Evolutionary conservation across 2,329 filamentous ascomycete genomes (phyloP).

Genomic region (Aspergillus ochraceoroseus): DNA sequence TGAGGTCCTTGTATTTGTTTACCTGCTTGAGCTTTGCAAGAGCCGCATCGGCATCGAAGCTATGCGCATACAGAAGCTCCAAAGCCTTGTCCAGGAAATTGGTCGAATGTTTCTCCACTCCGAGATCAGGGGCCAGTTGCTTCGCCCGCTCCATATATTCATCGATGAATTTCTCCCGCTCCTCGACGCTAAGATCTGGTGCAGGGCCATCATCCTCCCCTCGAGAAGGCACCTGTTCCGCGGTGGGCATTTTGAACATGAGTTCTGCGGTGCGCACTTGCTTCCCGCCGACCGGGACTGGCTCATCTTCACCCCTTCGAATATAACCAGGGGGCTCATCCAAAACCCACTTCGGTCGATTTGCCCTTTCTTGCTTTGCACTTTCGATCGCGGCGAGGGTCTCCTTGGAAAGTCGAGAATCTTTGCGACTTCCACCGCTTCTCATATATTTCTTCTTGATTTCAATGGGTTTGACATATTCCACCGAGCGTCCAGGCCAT

Average conservation of each 20-base stretch:
- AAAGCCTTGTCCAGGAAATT: conserved; percentile 84
- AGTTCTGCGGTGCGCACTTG: conserved; percentile 68
- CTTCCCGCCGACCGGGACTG: conserved; percentile 58
- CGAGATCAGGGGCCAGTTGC: conserved; percentile 59
- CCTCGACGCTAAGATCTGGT: conserved; percentile 33
- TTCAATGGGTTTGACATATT: conserved; percentile 83
- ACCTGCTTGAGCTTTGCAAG: conserved; percentile 64
- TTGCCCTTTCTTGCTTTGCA: conserved; percentile 72
- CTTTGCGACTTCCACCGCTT: conserved; percentile 62
- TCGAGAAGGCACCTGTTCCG: conserved; percentile 46
- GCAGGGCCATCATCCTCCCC: conserved; percentile 41
- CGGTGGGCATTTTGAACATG: conserved; percentile 69
- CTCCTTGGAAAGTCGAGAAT: conserved; percentile 73
- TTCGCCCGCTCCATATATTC: conserved; percentile 70
- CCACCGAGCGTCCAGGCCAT: conserved; percentile 83
- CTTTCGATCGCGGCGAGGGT: conserved; percentile 72
- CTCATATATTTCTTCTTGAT: conserved; percentile 71
- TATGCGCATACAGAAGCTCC: conserved; percentile 64
- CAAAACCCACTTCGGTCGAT: conserved; percentile 86
- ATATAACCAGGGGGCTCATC: conserved; percentile 87
- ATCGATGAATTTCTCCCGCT: conserved; percentile 59
- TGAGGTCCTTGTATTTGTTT: conserved; percentile 66
- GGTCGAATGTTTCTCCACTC: conserved; percentile 69
- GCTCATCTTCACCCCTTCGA: conserved; percentile 72
- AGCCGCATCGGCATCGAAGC: conserved; percentile 67